Evolutionary conservation across 176 grass and related monocot species (phyloP).

Genomic region (Pontederia paniculata): DNA sequence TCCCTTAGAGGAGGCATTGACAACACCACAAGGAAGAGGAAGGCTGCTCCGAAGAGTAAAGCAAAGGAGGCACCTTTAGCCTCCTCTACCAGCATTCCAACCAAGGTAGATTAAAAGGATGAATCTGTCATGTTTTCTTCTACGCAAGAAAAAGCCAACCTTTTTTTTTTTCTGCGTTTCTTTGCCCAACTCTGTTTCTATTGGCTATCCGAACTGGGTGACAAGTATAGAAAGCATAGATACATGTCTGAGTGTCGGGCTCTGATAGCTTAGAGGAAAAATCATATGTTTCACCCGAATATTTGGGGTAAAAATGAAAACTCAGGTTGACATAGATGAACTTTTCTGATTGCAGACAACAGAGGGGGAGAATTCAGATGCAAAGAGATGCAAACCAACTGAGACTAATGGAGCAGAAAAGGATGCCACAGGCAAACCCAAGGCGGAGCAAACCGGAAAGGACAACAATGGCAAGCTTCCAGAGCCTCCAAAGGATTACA

Average conservation of each 20-base stretch:
- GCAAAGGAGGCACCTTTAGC: slow-evolving; percentile 24
- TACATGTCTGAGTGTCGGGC: too few species aligned
- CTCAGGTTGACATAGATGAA: neutral
- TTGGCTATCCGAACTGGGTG: neutral
- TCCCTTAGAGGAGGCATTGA: slow-evolving; percentile 15
- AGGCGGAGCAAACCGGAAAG: slow-evolving; percentile 5
- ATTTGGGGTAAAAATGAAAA: neutral
- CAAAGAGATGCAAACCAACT: slow-evolving; percentile 28
- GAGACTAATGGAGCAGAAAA: neutral
- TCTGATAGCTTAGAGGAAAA: too few species aligned
- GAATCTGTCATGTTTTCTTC: too few species aligned
- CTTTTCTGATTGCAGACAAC: slow-evolving; percentile 15
- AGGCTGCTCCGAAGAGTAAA: slow-evolving; percentile 29
- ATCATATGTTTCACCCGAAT: too few species aligned
- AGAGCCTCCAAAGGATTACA: slow-evolving; percentile 42
- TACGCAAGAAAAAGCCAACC: neutral
- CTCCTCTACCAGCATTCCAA: neutral
- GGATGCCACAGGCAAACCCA: neutral
- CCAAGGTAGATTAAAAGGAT: neutral
- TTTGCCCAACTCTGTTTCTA: neutral
- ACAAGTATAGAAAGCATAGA: too few species aligned
- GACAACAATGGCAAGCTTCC: neutral
- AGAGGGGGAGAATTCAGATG: slow-evolving; percentile 14
- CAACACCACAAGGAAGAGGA: slow-evolving; percentile 37
- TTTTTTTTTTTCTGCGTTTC: too few species aligned